A percentile compares a stretch with the other conserved stretches of the same genome.
Evolutionary conservation across 2,329 filamentous ascomycete species (phyloP).

Genomic region (Trichophyton simii): DNA sequence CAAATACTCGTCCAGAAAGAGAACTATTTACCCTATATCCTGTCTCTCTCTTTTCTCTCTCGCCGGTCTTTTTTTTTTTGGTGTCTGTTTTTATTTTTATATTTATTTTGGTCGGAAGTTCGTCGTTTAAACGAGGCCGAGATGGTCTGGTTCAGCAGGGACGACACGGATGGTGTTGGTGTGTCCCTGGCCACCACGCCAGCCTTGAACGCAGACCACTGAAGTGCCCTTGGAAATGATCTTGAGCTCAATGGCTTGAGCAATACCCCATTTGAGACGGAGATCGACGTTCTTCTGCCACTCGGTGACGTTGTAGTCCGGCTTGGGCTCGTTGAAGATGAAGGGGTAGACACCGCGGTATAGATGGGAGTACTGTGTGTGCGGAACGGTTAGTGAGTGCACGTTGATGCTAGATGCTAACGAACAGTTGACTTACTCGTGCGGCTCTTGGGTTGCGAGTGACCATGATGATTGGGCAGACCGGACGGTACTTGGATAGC

Average conservation of each 20-base stretch:
- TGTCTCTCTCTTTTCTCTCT: neutral
- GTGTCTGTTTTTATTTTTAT: too few relatives aligned
- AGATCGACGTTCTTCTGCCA: constrained; percentile 99
- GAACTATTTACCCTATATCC: neutral
- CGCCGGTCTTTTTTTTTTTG: neutral
- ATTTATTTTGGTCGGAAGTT: neutral
- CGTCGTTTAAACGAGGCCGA: constrained; percentile 21
- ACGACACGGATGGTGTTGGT: constrained; percentile 50
- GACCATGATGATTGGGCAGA: constrained; percentile 99
- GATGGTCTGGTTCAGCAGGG: constrained; percentile 34
- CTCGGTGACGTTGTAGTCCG: constrained; percentile 80
- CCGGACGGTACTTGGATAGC: constrained; percentile 94
- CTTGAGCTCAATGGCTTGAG: constrained; percentile 69
- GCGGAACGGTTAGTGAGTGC: neutral
- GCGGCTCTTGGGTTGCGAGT: constrained; percentile 74
- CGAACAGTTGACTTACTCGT: constrained; percentile 39
- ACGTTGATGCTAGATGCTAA: too few relatives aligned
- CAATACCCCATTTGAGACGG: constrained; percentile 94
- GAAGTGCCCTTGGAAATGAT: constrained; percentile 66
- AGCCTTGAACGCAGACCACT: constrained; percentile 56
- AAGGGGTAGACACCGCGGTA: constrained; percentile 98
- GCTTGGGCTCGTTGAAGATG: constrained; percentile 84
- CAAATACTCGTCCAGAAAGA: neutral
- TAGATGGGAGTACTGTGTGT: constrained; percentile 62
- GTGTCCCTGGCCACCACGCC: constrained; percentile 55